Percentiles rank a stretch among this genome's conserved stretches.
These are phyloP conservation scores for Cutaneotrichosporon sp. DNA, from an alignment of 1,284 basidiomycete species.

Conservation along the genomic window DNA sequence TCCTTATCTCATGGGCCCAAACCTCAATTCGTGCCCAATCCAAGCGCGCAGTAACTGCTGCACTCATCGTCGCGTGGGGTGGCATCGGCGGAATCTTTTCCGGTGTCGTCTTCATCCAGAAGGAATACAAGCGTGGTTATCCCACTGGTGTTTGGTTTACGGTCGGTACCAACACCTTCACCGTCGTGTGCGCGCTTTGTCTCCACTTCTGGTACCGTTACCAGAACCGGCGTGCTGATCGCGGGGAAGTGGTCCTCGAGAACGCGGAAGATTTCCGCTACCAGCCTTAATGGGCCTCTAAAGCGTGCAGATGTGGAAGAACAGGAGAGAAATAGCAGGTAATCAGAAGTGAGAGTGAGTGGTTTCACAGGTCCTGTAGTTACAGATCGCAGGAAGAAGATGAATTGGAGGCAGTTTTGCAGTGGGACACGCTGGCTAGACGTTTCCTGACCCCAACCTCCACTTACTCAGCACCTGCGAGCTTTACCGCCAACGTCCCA, in stretches of 20 bases:
- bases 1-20: slow-evolving; percentile 41
- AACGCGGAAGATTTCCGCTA: slow-evolving; percentile 10
- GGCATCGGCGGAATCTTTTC: slow-evolving; percentile 21
- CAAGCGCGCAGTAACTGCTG: slow-evolving; percentile 36
- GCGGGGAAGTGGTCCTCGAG: slow-evolving; percentile 9
- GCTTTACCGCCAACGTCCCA: too few species aligned
- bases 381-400: too few species aligned
- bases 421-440: too few species aligned
- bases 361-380: too few species aligned
- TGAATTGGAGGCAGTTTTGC: too few species aligned
- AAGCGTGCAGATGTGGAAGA: too few species aligned
- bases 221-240: slow-evolving; percentile 15
- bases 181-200: neutral
- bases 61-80: slow-evolving; percentile 17
- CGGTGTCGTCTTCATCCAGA: slow-evolving; percentile 14
- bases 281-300: slow-evolving; percentile 9
- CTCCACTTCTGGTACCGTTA: slow-evolving; percentile 8
- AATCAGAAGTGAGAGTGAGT: too few species aligned
- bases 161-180: slow-evolving; percentile 9
- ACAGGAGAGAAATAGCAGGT: too few species aligned
- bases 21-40: slow-evolving; percentile 50
- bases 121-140: slow-evolving; percentile 14
- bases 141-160: slow-evolving; percentile 18
- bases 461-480: too few species aligned
- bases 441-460: too few species aligned